Evolutionary conservation across 163 green algal genomes (phyloP), one percentile per base, ranked within the genome.

Genomic region (Scenedesmus sp.): DNA sequence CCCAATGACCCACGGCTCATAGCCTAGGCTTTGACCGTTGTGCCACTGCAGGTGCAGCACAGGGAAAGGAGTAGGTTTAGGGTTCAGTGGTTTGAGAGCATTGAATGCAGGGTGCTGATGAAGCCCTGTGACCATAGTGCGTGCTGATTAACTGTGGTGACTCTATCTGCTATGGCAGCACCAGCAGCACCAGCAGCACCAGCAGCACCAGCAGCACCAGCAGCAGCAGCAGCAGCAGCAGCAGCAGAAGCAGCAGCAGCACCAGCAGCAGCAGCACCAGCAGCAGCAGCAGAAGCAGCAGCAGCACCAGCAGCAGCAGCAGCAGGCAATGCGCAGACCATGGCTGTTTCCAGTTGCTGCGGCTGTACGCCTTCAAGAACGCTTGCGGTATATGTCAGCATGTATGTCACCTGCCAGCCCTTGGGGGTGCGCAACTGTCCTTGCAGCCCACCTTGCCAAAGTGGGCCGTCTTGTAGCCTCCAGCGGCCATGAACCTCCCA

Each of bases 21-120:
- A 93, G 43, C 90, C 90, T 10, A 90, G 86, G 20, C 78, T 89
- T 15, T 65, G 40, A 43, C 90, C 86, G 76, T 92, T 93, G 90
- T 93, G 90, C 86, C 86, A 90, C 37, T 91, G 59, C 59, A 72
- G 59, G 24, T 13, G 24, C 22, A 72, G 22, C 4, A 65, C 13
- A 65, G n/a, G n/a, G n/a, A n/a, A n/a, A n/a, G n/a, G n/a, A n/a
- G n/a, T n/a, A n/a, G n/a, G n/a, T n/a, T n/a, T n/a, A n/a, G n/a
- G n/a, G n/a, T n/a, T n/a, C n/a, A n/a, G n/a, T n/a, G n/a, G n/a
- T n/a, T n/a, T n/a, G n/a, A n/a, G n/a, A n/a, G n/a, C n/a, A n/a
- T n/a, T n/a, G n/a, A n/a, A n/a, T n/a, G n/a, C n/a, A n/a, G n/a
- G n/a, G n/a, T n/a, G n/a, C n/a, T n/a, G n/a, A n/a, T n/a, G n/a